phyloP scores from a whole-genome alignment of 2,329 filamentous ascomycete species.

The Penicillium capsulatum region DNA sequence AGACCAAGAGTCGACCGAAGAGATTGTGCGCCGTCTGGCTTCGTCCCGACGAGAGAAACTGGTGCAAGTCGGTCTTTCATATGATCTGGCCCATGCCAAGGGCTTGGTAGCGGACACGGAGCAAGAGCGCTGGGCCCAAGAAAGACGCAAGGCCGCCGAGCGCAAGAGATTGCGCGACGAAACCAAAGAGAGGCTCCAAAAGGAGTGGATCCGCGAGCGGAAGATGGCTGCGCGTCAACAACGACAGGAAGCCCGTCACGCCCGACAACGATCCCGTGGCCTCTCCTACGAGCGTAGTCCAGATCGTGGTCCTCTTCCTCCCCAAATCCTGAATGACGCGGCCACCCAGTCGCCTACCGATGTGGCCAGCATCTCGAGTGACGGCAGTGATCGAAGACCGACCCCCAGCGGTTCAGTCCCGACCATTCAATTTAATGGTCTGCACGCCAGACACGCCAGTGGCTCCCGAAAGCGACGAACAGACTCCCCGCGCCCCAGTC shows the following conservation, averaged over 20 bases:
- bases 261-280: constrained; percentile 11
- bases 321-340: constrained; percentile 20
- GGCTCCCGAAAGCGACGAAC: constrained; percentile 8
- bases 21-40: constrained; percentile 63
- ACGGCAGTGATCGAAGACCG: constrained; percentile 14
- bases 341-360: constrained; percentile 29
- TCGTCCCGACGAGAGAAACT: constrained; percentile 67
- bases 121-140: constrained; percentile 31
- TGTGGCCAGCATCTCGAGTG: constrained; percentile 17
- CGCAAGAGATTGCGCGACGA: constrained; percentile 37
- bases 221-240: constrained; percentile 33
- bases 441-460: constrained; percentile 15
- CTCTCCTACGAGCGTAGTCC: constrained; percentile 4
- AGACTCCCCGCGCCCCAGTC: constrained; percentile 22
- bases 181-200: constrained; percentile 39
- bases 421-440: constrained; percentile 27
- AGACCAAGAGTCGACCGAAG: constrained; percentile 55
- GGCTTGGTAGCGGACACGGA: constrained; percentile 40
- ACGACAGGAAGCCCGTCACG: constrained; percentile 28
- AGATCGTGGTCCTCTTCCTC: constrained; percentile 7
- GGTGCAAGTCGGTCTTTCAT: constrained; percentile 45
- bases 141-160: constrained; percentile 30
- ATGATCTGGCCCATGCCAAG: constrained; percentile 47
- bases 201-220: constrained; percentile 40
- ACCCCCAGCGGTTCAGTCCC: constrained; percentile 22